Percentiles rank a stretch among this genome's conserved stretches.
phyloP scores from a whole-genome alignment of 805 yeast species.

The Metschnikowia rubicola region DNA sequence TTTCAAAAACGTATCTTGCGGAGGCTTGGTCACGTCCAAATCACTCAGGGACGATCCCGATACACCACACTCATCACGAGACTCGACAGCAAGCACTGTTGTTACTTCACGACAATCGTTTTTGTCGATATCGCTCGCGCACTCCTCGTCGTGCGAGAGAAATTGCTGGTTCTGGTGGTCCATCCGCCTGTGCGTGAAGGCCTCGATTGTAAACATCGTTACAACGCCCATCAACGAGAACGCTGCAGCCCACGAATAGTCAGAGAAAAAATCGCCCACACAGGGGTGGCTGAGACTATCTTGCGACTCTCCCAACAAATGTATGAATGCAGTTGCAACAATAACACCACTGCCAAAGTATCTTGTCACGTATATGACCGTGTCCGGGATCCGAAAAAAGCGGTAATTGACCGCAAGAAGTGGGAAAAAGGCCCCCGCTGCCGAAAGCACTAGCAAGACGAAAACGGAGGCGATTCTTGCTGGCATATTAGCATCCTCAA shows the following conservation, averaged over 20 bases:
- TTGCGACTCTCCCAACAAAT: constrained; percentile 31
- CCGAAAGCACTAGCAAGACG: constrained; percentile 27
- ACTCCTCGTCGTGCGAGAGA: not conserved
- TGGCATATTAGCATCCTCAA: constrained; percentile 23
- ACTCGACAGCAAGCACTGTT: not conserved
- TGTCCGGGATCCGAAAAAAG: constrained; percentile 22
- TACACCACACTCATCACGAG: not conserved
- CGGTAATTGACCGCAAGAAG: constrained; percentile 22
- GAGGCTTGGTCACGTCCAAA: not conserved
- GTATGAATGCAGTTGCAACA: constrained; percentile 35
- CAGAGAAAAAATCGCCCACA: constrained; percentile 23
- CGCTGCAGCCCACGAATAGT: constrained; percentile 33
- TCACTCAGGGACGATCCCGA: not conserved
- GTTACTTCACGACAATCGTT: not conserved
- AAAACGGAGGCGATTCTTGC: constrained; percentile 31
- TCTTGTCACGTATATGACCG: constrained; percentile 26
- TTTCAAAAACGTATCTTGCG: constrained; percentile 7
- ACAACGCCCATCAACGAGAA: constrained; percentile 30
- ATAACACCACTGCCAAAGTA: constrained; percentile 37
- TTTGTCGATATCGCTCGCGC: not conserved
- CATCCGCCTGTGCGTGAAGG: constrained; percentile 14
- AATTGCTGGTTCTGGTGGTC: constrained; percentile 4
- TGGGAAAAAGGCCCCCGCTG: constrained; percentile 31
- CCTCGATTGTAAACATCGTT: constrained; percentile 29
- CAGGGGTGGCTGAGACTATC: constrained; percentile 26